A percentile compares a stretch with the other conserved stretches of the same genome.
Conservation (phyloP, 2,329 filamentous ascomycete genomes). For the Helicocarpus griseus region DNA sequence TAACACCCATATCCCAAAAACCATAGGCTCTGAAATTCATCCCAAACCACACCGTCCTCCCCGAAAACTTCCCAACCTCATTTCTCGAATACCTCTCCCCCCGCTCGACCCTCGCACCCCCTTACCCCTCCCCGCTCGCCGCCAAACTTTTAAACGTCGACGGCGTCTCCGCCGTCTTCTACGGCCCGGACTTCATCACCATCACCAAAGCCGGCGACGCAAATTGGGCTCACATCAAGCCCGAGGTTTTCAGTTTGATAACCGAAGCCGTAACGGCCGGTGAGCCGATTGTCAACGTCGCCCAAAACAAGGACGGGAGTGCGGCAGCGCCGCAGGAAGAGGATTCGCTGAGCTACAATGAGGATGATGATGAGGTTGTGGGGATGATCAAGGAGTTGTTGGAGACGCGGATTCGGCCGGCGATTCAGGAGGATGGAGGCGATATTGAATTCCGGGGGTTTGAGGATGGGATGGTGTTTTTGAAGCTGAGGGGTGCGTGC, state of each 20-base stretch:
- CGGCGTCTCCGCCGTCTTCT: conserved; percentile 90
- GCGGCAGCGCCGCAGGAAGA: conserved; percentile 36
- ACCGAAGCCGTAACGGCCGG: conserved; percentile 84
- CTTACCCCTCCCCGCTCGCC: conserved; percentile 83
- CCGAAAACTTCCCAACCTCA: conserved; percentile 58
- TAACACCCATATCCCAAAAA: neutral
- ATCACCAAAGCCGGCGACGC: conserved; percentile 82
- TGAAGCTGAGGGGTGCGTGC: conserved; percentile 88
- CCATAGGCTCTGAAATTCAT: conserved; percentile 74
- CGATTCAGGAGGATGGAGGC: conserved; percentile 94
- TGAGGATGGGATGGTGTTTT: conserved; percentile 61
- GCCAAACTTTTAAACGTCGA: conserved; percentile 87
- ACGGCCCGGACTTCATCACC: conserved; percentile 91
- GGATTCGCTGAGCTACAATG: conserved; percentile 72
- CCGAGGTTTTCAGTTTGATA: conserved; percentile 90
- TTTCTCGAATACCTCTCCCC: conserved; percentile 90
- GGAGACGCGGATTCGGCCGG: conserved; percentile 86
- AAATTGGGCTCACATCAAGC: conserved; percentile 90
- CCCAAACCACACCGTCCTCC: conserved; percentile 78
- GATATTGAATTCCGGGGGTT: conserved; percentile 96
- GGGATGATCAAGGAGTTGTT: conserved; percentile 98
- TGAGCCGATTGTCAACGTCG: conserved; percentile 66
- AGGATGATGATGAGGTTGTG: conserved; percentile 87
- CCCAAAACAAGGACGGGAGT: conserved; percentile 38
- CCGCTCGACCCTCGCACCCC: conserved; percentile 76